phyloP scores from a whole-genome alignment of 2,329 filamentous ascomycete genomes.

The Teratosphaeria viscida region DNA sequence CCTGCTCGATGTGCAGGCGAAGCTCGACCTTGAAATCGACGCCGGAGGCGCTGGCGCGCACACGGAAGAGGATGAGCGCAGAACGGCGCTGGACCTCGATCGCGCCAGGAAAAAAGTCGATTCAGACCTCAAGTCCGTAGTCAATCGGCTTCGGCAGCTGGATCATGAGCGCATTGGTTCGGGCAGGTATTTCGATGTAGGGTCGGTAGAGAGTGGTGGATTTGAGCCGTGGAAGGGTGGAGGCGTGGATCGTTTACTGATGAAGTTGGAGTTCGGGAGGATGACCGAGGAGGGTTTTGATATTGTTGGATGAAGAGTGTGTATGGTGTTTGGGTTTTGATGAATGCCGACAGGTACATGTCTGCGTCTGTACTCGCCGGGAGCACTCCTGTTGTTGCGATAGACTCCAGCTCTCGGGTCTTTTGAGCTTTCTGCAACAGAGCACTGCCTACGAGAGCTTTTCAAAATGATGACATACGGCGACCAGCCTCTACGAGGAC shows the following conservation, averaged over 20 bases:
- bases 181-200: slow-evolving; percentile 16
- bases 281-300: slow-evolving; percentile 5
- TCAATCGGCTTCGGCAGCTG: slow-evolving; percentile 48
- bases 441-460: neutral
- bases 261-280: slow-evolving; percentile 69
- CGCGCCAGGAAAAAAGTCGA: slow-evolving; percentile 56
- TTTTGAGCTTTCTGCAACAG: too few species aligned
- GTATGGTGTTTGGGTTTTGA: too few species aligned
- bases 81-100: slow-evolving; percentile 55
- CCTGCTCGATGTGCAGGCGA: slow-evolving; percentile 64
- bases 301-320: neutral
- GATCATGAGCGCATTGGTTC: slow-evolving; percentile 41
- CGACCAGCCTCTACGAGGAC: too few species aligned
- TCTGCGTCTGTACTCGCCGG: neutral
- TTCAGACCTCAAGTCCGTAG: slow-evolving; percentile 51
- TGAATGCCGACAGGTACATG: too few species aligned
- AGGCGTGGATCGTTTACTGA: slow-evolving; percentile 72
- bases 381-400: too few species aligned
- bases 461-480: neutral
- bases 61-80: slow-evolving; percentile 54
- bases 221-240: slow-evolving; percentile 66
- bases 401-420: too few species aligned
- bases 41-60: slow-evolving; percentile 56
- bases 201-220: slow-evolving; percentile 15
- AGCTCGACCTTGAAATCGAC: slow-evolving; percentile 68